Percentiles rank a stretch among this genome's conserved stretches.
Conservation (phyloP, 352 stramenopile genomes). For the Pythium guiyangense region DNA sequence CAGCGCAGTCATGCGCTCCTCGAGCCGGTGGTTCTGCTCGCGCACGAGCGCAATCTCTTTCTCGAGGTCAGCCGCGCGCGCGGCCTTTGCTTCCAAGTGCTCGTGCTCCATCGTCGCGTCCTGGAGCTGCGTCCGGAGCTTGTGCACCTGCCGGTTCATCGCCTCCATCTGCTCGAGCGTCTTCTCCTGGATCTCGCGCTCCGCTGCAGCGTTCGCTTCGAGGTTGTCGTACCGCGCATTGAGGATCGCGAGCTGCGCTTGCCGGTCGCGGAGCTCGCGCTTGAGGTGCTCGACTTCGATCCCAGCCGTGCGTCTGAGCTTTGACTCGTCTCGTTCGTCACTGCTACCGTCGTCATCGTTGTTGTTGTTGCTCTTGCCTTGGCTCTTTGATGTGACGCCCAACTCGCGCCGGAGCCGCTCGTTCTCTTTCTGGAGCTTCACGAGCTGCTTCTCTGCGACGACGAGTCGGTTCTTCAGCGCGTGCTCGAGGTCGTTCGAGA, state of each 20-base stretch:
- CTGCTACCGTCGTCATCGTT: conserved; percentile 18
- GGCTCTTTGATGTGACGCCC: neutral
- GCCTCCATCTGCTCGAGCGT: conserved; percentile 87
- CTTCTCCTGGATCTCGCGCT: conserved; percentile 89
- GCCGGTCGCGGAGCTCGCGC: conserved; percentile 71
- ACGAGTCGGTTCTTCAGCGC: conserved; percentile 70
- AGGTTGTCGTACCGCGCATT: conserved; percentile 89
- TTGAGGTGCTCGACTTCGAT: conserved; percentile 56
- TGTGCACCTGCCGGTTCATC: conserved; percentile 89
- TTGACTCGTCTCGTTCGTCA: conserved; percentile 8
- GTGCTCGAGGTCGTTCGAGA: conserved; percentile 56
- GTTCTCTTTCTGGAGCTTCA: conserved; percentile 71
- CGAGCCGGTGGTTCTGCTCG: conserved; percentile 82
- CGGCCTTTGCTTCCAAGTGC: conserved; percentile 48
- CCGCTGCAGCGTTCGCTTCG: conserved; percentile 72
- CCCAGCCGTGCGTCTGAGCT: neutral
- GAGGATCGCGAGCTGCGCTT: conserved; percentile 80
- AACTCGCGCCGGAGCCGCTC: conserved; percentile 32
- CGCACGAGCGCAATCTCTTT: conserved; percentile 70
- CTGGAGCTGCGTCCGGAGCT: conserved; percentile 80
- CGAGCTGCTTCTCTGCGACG: conserved; percentile 61
- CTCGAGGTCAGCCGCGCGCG: conserved; percentile 70
- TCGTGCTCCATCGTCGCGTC: conserved; percentile 80
- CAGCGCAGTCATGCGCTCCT: conserved; percentile 87
- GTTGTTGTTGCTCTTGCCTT: conserved; percentile 32